Percentiles rank a stretch among this genome's conserved stretches.
Conservation (phyloP, 108 stramenopile species). For the Skeletonema potamos region DNA sequence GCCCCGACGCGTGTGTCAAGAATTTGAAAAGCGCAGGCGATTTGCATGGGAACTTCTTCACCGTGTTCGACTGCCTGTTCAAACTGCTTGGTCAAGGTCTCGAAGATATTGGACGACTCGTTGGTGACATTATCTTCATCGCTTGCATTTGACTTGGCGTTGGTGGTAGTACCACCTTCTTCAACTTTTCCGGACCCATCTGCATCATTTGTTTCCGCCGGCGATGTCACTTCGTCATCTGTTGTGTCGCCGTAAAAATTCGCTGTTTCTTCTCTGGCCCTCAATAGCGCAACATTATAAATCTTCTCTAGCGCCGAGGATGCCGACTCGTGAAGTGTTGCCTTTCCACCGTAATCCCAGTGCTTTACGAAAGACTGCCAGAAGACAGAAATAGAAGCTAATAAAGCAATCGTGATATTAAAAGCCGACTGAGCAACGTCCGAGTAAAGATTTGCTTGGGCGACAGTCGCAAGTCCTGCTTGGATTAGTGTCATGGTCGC, state of each 20-base stretch:
- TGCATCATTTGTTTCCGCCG: not conserved
- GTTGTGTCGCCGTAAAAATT: not conserved
- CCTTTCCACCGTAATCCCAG: not conserved
- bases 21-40: not conserved
- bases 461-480: not conserved
- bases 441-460: not conserved
- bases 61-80: not conserved
- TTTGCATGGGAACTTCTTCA: not conserved
- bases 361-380: slow-evolving; percentile 4
- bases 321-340: not conserved
- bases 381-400: not conserved
- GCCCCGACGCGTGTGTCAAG: not conserved
- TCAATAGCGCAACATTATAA: not conserved
- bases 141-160: not conserved
- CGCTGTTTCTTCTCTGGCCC: not conserved
- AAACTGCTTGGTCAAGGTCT: not conserved
- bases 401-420: not conserved
- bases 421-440: not conserved
- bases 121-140: not conserved
- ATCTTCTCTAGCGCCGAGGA: not conserved
- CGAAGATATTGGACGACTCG: not conserved
- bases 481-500: not conserved
- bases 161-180: not conserved
- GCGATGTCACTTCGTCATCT: not conserved
- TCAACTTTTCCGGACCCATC: not conserved